A percentile compares a stretch with the other conserved stretches of the same genome.
Conservation (phyloP, 495 filamentous ascomycete genomes). For the Penicillium herquei region DNA sequence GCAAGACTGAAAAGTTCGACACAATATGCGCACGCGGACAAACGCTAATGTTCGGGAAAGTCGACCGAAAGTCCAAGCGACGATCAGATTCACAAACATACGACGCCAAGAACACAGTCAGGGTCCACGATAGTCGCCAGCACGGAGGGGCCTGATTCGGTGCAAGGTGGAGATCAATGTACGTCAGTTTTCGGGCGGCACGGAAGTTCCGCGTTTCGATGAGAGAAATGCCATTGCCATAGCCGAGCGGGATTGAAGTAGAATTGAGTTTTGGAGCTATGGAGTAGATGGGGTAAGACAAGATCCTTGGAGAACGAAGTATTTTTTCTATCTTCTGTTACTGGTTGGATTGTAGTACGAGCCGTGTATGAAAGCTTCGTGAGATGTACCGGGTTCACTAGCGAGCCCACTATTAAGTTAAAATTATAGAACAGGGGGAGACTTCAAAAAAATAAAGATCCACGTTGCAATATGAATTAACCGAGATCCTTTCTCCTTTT, state of each 20-base stretch:
- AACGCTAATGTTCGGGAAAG: background rate
- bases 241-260: slow-evolving; percentile 5
- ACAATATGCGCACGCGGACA: too few species aligned
- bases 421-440: slow-evolving; percentile 4
- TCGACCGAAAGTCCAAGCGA: slow-evolving; percentile 1
- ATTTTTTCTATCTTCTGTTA: too few species aligned
- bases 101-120: slow-evolving; percentile 12
- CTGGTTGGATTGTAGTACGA: background rate
- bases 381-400: slow-evolving; percentile 4
- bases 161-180: slow-evolving; percentile 5
- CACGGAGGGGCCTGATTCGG: background rate
- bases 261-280: slow-evolving; percentile 12
- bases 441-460: background rate
- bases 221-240: slow-evolving; percentile 3
- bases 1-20: too few species aligned
- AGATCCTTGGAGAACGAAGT: too few species aligned
- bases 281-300: too few species aligned
- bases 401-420: slow-evolving; percentile 15
- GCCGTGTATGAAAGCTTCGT: background rate
- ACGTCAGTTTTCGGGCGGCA: slow-evolving; percentile 15
- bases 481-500: slow-evolving; percentile 19
- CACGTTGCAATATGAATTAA: slow-evolving; percentile 18
- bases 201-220: slow-evolving; percentile 12
- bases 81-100: slow-evolving; percentile 17
- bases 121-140: slow-evolving; percentile 21